Conservation (phyloP, 2,329 filamentous ascomycete species). For the Chalaropsis ovoidea region DNA sequence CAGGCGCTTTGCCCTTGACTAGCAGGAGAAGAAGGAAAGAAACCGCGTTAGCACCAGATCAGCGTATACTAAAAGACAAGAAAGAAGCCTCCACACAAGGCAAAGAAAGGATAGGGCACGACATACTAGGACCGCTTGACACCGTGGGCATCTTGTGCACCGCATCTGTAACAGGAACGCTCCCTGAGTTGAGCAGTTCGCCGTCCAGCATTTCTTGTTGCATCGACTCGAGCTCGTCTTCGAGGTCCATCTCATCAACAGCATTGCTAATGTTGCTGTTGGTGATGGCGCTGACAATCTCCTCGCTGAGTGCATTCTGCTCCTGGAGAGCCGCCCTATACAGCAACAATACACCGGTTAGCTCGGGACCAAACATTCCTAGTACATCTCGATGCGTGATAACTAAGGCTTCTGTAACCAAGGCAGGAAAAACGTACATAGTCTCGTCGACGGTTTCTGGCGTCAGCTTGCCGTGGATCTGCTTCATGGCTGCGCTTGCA, state of each 20-base stretch:
- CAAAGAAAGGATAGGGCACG: not conserved
- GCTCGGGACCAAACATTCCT: not conserved
- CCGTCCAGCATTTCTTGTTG: conserved; percentile 91
- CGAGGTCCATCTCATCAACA: conserved; percentile 77
- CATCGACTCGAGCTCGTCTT: conserved; percentile 72
- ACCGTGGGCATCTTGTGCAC: conserved; percentile 67
- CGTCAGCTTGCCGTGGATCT: conserved; percentile 81
- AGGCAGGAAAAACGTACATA: conserved; percentile 57
- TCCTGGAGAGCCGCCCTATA: conserved; percentile 78
- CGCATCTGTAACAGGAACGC: conserved; percentile 68
- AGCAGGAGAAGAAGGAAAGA: not conserved
- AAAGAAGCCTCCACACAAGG: not conserved
- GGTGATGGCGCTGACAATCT: conserved; percentile 81
- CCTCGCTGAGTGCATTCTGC: conserved; percentile 84
- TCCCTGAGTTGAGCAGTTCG: conserved; percentile 83
- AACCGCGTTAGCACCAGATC: not conserved
- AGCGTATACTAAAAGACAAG: not conserved
- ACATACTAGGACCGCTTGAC: conserved; percentile 66
- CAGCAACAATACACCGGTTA: conserved; percentile 18
- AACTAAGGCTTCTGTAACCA: not conserved
- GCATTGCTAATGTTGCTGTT: conserved; percentile 54
- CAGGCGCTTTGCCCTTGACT: conserved; percentile 45
- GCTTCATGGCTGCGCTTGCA: conserved; percentile 80
- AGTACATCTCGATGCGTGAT: not conserved
- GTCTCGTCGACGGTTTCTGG: conserved; percentile 91